Conservation (phyloP, 2,329 filamentous ascomycete genomes). For the Aureobasidium pullulans region DNA sequence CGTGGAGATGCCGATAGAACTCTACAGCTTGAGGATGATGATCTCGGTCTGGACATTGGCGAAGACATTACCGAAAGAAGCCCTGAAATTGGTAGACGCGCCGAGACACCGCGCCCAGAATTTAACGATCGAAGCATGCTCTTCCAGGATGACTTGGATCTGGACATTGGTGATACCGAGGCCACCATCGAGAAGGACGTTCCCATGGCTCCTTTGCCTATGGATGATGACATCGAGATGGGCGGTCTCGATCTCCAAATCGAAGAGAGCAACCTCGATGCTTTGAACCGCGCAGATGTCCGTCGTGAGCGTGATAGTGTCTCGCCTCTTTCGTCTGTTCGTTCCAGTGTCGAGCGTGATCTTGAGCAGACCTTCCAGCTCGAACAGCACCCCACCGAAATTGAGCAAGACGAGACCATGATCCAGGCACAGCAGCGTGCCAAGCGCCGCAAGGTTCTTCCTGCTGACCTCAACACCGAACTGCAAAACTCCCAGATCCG, state of each 20-base stretch:
- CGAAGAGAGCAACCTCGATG: conserved; percentile 33
- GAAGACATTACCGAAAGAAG: conserved; percentile 41
- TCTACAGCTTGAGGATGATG: conserved; percentile 47
- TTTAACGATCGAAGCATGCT: conserved; percentile 48
- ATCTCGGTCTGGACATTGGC: conserved; percentile 59
- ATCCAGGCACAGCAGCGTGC: conserved; percentile 62
- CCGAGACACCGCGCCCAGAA: conserved; percentile 50
- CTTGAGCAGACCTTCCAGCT: conserved; percentile 54
- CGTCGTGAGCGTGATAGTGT: conserved; percentile 38
- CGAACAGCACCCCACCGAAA: conserved; percentile 28
- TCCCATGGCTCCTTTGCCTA: conserved; percentile 15
- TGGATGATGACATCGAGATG: conserved; percentile 35
- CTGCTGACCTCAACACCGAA: conserved; percentile 73
- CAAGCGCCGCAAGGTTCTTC: conserved; percentile 73
- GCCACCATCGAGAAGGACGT: conserved; percentile 21
- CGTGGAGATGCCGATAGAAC: conserved; percentile 31
- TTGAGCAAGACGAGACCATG: conserved; percentile 43
- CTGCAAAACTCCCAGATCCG: conserved; percentile 72
- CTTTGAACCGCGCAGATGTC: conserved; percentile 34
- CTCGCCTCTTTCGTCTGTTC: conserved; percentile 49
- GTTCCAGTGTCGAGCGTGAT: conserved; percentile 48
- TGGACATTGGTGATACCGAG: conserved; percentile 37
- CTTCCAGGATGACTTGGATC: conserved; percentile 52
- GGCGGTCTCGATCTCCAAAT: conserved; percentile 32
- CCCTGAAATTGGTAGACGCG: conserved; percentile 87